Evolutionary conservation across 805 yeast genomes (phyloP), one percentile per base, ranked within the genome.

Genomic region (Wickerhamomyces kurtzmanii): DNA sequence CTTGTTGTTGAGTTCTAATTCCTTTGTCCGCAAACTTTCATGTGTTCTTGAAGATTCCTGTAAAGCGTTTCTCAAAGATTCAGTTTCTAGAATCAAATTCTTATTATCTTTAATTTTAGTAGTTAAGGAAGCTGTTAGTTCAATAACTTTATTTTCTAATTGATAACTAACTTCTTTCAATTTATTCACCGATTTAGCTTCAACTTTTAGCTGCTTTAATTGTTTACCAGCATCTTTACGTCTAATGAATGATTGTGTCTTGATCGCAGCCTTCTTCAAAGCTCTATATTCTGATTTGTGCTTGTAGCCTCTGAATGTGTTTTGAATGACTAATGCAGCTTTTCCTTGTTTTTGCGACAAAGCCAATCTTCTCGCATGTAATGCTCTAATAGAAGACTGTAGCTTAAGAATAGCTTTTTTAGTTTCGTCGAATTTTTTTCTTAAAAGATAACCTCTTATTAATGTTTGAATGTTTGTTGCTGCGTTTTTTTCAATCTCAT

Each of bases 131-230:
- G 89, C 93, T 4, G 96, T 89, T 42, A 91, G 71, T 55, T 87
- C 94, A 39, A 91, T 86, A n/a, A 93, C 96, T 65, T 93, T 91
- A 57, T 91, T 91, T 55, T 91, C 99, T 45, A 93, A 69, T 51
- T 81, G 75, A 58, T 85, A 91, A 45, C 94, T 86, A 22, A 84
- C 94, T 52, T 89, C 95, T 55, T 84, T 75, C 61, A 84, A 69
- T 49, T 80, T 93, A 50, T 79, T 78, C 24, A 85, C 94, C 11
- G 95, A 84, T 51, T 84, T 84, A 17, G 96, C 95, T 39, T 91
- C 97, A n/a, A 67, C 68, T 50, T 74, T 82, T 52, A 85, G 62
- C 32, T 63, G 56, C 37, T 60, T 57, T 42, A 83, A 71, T 49
- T 80, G 78, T 28, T 59, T 59, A 37, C 61, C 61, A 15, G 99